A percentile compares a stretch with the other conserved stretches of the same genome.
Conservation (phyloP, 768 basidiomycete genomes). For the Serendipita sp. region DNA sequence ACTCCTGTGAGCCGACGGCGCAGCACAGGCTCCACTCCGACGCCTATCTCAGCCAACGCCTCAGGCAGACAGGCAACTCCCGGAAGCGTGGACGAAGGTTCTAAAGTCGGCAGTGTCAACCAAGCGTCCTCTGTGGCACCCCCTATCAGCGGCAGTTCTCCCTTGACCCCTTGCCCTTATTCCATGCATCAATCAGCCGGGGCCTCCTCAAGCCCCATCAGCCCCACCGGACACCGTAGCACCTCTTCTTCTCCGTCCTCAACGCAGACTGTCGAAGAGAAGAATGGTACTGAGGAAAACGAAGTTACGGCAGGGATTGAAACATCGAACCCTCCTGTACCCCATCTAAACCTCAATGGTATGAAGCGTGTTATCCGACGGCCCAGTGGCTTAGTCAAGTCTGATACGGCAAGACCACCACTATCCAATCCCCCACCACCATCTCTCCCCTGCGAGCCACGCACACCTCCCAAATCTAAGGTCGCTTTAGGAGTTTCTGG, state of each 20-base stretch:
- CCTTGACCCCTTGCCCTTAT: not conserved
- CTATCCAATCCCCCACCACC: not conserved
- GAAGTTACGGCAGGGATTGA: not conserved
- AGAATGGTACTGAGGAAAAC: not conserved
- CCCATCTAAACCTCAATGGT: not conserved
- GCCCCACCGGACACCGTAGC: not conserved
- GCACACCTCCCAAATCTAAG: not conserved
- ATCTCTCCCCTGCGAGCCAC: not conserved
- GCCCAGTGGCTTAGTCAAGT: not conserved
- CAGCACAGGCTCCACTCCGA: conserved; percentile 3
- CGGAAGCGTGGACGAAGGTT: not conserved
- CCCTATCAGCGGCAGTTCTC: not conserved
- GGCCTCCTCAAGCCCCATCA: not conserved
- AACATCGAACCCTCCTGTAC: not conserved
- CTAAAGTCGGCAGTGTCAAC: not conserved
- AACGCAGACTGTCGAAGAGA: not conserved
- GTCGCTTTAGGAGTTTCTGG: not conserved
- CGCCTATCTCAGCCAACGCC: not conserved
- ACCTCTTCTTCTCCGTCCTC: not conserved
- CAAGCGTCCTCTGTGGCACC: not conserved
- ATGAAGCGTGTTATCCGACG: not conserved
- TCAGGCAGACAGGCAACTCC: not conserved
- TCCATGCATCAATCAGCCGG: not conserved
- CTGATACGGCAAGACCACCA: not conserved
- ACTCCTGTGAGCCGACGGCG: conserved; percentile 2